Conservation (phyloP, 345 rosid genomes). For the Raphanus raphanistrum region DNA sequence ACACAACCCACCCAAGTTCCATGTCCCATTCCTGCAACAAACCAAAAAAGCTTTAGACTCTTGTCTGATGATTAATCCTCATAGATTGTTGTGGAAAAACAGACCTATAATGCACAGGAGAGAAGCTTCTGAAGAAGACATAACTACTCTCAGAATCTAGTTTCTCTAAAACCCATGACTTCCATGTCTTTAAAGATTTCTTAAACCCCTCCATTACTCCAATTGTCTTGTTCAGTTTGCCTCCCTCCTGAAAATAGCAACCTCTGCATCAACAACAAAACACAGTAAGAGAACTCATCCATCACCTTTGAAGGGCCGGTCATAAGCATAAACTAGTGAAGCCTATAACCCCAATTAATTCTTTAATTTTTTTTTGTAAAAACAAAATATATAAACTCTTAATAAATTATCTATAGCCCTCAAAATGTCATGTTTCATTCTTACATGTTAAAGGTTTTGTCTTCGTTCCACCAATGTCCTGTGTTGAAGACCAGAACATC, state of each 20-base stretch:
- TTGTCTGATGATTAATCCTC: background rate
- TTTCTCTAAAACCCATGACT: constrained; percentile 55
- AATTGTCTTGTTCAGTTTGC: constrained; percentile 57
- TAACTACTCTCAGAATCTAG: constrained; percentile 51
- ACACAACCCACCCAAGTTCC: constrained; percentile 73
- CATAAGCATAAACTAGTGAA: background rate
- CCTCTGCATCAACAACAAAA: constrained; percentile 52
- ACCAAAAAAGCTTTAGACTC: background rate
- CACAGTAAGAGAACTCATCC: background rate
- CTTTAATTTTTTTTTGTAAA: too few relatives aligned
- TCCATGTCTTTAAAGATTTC: constrained; percentile 68
- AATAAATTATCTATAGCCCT: background rate
- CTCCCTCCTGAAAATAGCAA: constrained; percentile 68
- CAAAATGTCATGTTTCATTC: background rate
- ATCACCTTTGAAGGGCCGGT: background rate
- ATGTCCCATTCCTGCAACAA: constrained; percentile 60
- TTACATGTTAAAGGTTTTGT: constrained; percentile 59
- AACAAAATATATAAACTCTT: background rate
- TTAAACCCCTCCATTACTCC: constrained; percentile 61
- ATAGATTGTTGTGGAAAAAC: constrained; percentile 8
- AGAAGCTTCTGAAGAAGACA: constrained; percentile 72
- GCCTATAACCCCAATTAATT: background rate
- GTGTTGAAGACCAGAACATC: constrained; percentile 70
- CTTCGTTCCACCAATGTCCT: constrained; percentile 89
- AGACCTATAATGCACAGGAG: constrained; percentile 82